Evolutionary conservation across 2,329 filamentous ascomycete species (phyloP).

Genomic region (Xylariaceae sp.): DNA sequence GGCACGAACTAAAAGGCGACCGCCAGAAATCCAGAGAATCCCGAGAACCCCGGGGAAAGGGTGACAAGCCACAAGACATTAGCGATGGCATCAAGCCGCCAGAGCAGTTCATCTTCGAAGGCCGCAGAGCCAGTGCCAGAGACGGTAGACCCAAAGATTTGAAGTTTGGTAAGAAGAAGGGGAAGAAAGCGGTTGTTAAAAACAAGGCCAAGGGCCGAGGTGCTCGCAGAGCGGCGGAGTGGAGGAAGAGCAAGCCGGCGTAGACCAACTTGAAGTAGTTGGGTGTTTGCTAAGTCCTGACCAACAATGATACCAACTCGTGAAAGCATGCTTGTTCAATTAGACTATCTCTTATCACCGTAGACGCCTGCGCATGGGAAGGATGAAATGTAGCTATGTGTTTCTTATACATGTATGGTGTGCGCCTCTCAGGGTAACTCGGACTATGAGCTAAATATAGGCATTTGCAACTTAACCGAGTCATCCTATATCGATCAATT

Average conservation of each 20-base stretch:
- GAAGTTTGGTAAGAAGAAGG: conserved; percentile 61
- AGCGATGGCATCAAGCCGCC: conserved; percentile 59
- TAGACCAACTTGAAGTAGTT: conserved; percentile 21
- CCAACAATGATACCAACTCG: conserved; percentile 11
- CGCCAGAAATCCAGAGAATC: conserved; percentile 34
- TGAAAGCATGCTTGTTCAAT: background rate
- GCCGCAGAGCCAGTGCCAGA: conserved; percentile 72
- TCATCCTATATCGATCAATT: background rate
- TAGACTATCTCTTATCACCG: background rate
- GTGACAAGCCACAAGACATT: conserved; percentile 16
- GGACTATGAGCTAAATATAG: background rate
- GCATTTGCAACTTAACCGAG: background rate
- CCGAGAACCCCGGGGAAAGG: conserved; percentile 34
- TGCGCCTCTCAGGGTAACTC: background rate
- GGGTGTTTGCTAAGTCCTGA: background rate
- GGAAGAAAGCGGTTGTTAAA: conserved; percentile 54
- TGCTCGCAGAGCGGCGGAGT: conserved; percentile 43
- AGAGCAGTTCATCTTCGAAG: conserved; percentile 81
- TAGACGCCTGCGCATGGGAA: background rate
- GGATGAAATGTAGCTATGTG: background rate
- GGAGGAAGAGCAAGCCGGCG: conserved; percentile 41
- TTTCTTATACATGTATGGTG: background rate
- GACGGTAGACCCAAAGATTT: conserved; percentile 69
- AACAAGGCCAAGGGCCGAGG: conserved; percentile 39
- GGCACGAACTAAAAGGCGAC: conserved; percentile 42